Evolutionary conservation across 2,329 filamentous ascomycete genomes (phyloP).

Genomic region (Paradendryphiella salina): DNA sequence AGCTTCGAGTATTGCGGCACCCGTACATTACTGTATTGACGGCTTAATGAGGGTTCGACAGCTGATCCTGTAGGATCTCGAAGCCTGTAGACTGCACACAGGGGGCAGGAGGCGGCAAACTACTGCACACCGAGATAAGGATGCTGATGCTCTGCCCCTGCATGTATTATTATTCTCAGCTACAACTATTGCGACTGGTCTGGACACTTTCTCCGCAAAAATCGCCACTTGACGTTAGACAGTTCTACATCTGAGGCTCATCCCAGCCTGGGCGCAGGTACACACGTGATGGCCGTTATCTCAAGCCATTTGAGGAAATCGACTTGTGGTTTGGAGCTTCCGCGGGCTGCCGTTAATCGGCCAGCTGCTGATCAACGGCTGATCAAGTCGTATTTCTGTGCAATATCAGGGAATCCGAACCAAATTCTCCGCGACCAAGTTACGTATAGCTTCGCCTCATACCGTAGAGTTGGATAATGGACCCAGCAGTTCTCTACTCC

Average conservation of each 20-base stretch:
- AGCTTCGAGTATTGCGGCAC: background rate
- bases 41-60: background rate
- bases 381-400: background rate
- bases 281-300: background rate
- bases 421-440: constrained; percentile 1
- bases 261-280: background rate
- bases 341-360: background rate
- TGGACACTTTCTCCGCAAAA: constrained; percentile 2
- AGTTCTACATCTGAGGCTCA: background rate
- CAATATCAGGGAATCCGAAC: constrained; percentile 3
- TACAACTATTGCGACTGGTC: background rate
- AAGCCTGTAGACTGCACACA: background rate
- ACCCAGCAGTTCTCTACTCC: background rate
- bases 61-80: background rate
- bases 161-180: background rate
- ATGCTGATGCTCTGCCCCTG: constrained; percentile 2
- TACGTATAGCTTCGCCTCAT: background rate
- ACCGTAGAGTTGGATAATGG: background rate
- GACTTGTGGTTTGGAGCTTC: background rate
- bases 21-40: background rate
- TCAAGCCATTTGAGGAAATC: background rate
- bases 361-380: background rate
- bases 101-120: background rate
- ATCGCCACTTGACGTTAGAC: background rate
- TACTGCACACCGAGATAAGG: constrained; percentile 5